Base-by-base conservation (phyloP, 352 stramenopile species). In the Pythium grandisporangium region DNA sequence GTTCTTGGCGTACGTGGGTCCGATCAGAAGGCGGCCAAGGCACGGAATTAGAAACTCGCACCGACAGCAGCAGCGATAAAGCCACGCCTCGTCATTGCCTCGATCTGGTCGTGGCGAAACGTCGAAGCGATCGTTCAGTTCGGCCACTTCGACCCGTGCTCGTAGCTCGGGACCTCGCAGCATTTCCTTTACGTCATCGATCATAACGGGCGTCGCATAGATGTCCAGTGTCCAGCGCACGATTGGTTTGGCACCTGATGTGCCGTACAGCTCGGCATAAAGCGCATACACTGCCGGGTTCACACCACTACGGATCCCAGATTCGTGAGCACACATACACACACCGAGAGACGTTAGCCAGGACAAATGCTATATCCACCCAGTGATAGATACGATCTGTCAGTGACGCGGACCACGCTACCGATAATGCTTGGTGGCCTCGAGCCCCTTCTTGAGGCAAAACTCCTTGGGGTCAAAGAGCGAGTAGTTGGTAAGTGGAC, bases 271-370 rank as follows among this genome's bases (percentile, higher is more conserved):
- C 52, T 91, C 72, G 2, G 66, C 53, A 38, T 87, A 91, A 19
- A 91, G 44, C 19, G 74, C 62, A 36, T 88, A 91, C 11, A 91
- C 77, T 42, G 82, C 71, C 4, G 74, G 72, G 37, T 86, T 88
- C 3, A 91, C 77, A 14, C 77, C 75, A 2, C 65, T 77, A 25
- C n/a, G n/a, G n/a, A n/a, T n/a, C n/a, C n/a, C n/a, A n/a, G n/a
- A n/a, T n/a, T n/a, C n/a, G n/a, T n/a, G n/a, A n/a, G n/a, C n/a
- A 7, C n/a, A n/a, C 10, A 7, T 16, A 38, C 16, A 16, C n/a
- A 38, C 16, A 38, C 10, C n/a, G 33, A 38, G 12, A 11, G 10
- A 17, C 7, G 6, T 24, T 17, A 17, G 7, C 6, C 37, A 32
- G 2, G 5, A 34, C 2, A 44, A 3, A 22, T 16, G 8, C 1